Evolutionary conservation across 768 basidiomycete species (phyloP).

Genomic region (Chalciporus chontae): DNA sequence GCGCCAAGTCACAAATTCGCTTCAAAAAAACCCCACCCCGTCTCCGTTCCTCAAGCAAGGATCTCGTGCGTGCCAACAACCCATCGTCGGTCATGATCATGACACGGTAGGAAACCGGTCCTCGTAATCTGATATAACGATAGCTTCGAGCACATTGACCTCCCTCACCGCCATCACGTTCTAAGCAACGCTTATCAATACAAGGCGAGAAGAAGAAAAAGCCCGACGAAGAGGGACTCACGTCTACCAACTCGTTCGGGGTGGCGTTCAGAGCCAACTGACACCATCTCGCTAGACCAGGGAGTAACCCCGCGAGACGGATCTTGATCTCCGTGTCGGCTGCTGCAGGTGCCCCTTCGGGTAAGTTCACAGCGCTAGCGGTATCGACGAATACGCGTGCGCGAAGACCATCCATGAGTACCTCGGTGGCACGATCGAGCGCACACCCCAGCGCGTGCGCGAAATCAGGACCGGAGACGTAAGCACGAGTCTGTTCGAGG

Average conservation of each 20-base stretch:
- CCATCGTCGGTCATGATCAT: too few relatives aligned
- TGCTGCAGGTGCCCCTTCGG: neutral
- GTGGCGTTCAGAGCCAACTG: constrained; percentile 59
- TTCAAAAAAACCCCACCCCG: too few relatives aligned
- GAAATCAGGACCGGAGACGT: constrained; percentile 69
- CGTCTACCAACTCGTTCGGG: constrained; percentile 83
- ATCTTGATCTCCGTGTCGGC: constrained; percentile 41
- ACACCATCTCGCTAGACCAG: constrained; percentile 78
- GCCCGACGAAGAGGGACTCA: constrained; percentile 38
- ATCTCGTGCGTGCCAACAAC: too few relatives aligned
- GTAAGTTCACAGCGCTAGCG: constrained; percentile 8
- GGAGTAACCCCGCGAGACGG: constrained; percentile 75
- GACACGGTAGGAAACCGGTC: constrained; percentile 35
- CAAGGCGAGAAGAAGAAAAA: neutral
- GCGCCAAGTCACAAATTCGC: too few relatives aligned
- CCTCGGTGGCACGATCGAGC: constrained; percentile 64
- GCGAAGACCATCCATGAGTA: constrained; percentile 62
- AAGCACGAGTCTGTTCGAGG: constrained; percentile 62
- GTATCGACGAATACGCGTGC: constrained; percentile 54
- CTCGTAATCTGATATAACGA: constrained; percentile 68
- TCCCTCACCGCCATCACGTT: constrained; percentile 61
- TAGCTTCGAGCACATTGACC: constrained; percentile 64
- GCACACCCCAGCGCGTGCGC: constrained; percentile 65
- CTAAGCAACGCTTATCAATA: constrained; percentile 34
- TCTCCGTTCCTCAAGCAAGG: too few relatives aligned